phyloP scores from a whole-genome alignment of 106 monocot species.

The Phalaenopsis aphrodite region DNA sequence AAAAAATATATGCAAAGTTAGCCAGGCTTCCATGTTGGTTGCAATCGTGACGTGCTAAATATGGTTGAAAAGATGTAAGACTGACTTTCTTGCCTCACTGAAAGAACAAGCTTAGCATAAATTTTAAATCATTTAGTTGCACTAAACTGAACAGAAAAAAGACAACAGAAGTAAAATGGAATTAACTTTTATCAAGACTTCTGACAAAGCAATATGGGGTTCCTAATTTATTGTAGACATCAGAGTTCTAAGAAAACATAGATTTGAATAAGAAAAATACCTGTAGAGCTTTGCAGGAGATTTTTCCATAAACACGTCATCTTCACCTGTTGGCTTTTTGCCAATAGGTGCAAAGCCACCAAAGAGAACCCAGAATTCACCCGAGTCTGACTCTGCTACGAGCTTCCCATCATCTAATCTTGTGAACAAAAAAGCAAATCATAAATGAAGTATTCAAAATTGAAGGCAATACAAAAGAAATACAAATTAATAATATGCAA shows the following conservation, averaged over 20 bases:
- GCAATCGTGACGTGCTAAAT: too few relatives aligned
- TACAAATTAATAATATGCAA: neutral
- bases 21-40: too few relatives aligned
- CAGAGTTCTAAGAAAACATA: neutral
- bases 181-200: too few relatives aligned
- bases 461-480: neutral
- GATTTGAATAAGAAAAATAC: neutral
- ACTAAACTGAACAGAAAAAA: too few relatives aligned
- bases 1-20: too few relatives aligned
- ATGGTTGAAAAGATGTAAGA: too few relatives aligned
- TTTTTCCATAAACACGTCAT: constrained; percentile 14
- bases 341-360: constrained; percentile 36
- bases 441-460: neutral
- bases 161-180: too few relatives aligned
- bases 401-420: constrained; percentile 41
- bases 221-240: neutral
- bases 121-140: too few relatives aligned
- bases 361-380: constrained; percentile 30
- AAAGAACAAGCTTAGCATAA: too few relatives aligned
- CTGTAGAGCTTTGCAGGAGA: constrained; percentile 20
- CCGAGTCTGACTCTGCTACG: constrained; percentile 34
- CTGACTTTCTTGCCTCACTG: too few relatives aligned
- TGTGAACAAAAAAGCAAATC: neutral
- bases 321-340: constrained; percentile 19
- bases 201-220: neutral